These are phyloP conservation scores for Mortierella sp. DNA, from an alignment of 371 early-diverging fungal genomes.

Conservation along the genomic window DNA sequence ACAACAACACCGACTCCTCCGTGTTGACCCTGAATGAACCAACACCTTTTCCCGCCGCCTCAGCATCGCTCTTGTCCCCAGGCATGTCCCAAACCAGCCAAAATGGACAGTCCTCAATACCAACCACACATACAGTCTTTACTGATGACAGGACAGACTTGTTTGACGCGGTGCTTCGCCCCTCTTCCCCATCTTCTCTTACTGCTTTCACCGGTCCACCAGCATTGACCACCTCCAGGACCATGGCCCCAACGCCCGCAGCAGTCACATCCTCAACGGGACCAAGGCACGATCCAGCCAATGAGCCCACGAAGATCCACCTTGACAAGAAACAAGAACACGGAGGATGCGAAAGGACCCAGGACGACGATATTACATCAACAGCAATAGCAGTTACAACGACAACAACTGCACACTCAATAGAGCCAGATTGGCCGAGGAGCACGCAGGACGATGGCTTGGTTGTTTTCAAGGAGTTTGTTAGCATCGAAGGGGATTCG, in stretches of 20 bases:
- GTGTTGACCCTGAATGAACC: neutral
- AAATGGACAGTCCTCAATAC: neutral
- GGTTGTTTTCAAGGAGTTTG: neutral
- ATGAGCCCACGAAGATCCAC: neutral
- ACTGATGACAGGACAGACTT: neutral
- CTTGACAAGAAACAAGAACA: neutral
- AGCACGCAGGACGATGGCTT: neutral
- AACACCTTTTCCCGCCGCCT: neutral
- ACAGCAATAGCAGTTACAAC: neutral
- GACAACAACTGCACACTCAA: neutral
- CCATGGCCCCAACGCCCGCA: neutral
- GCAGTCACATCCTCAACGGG: neutral
- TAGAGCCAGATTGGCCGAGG: neutral
- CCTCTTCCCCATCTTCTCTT: neutral
- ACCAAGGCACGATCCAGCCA: neutral
- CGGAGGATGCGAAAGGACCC: neutral
- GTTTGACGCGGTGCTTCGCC: neutral
- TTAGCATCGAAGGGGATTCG: neutral
- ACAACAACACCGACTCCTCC: neutral
- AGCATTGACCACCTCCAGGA: conserved; percentile 13
- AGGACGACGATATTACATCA: neutral
- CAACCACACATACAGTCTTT: neutral
- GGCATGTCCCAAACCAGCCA: neutral
- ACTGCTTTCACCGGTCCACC: neutral
- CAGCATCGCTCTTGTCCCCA: neutral